Conservation (phyloP, 2,329 filamentous ascomycete genomes). For the Colletotrichum gigasporum region DNA sequence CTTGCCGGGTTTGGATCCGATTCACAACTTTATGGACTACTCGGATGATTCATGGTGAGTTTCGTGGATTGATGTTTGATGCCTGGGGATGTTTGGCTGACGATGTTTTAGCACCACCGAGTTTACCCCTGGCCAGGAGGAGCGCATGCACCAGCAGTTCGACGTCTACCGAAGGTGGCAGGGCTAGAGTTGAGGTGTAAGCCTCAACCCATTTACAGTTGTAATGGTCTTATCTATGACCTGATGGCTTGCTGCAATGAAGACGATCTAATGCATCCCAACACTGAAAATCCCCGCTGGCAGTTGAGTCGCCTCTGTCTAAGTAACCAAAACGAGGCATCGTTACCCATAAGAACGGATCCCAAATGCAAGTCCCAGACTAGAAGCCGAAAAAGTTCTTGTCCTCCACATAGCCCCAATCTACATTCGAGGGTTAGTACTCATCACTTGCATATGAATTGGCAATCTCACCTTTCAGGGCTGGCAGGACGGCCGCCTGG, state of each 20-base stretch:
- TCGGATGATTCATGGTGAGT: slow-evolving; percentile 44
- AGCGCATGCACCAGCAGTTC: slow-evolving; percentile 25
- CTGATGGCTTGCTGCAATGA: too few species aligned
- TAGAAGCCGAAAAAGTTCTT: slow-evolving; percentile 55
- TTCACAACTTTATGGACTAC: slow-evolving; percentile 52
- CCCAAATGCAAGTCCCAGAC: too few species aligned
- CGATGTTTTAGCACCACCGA: slow-evolving; percentile 9
- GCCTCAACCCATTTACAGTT: too few species aligned
- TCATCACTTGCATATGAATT: too few species aligned
- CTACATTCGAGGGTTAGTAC: slow-evolving; percentile 17
- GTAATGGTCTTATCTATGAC: too few species aligned
- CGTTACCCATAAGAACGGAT: too few species aligned
- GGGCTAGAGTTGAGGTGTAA: background rate
- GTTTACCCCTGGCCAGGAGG: slow-evolving; percentile 24
- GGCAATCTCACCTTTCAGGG: slow-evolving; percentile 43
- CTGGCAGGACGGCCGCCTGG: slow-evolving; percentile 59
- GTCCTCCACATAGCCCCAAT: slow-evolving; percentile 55
- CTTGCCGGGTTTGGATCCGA: slow-evolving; percentile 43
- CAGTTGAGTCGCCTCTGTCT: too few species aligned
- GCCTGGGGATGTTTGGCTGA: background rate
- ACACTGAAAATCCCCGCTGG: too few species aligned
- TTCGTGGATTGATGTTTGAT: background rate
- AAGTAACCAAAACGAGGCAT: too few species aligned
- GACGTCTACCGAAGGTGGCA: slow-evolving; percentile 5
- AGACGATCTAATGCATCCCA: background rate